These are phyloP conservation scores for Pseudodiploospora longispora DNA, from an alignment of 2,329 filamentous ascomycete genomes.

Conservation along the genomic window DNA sequence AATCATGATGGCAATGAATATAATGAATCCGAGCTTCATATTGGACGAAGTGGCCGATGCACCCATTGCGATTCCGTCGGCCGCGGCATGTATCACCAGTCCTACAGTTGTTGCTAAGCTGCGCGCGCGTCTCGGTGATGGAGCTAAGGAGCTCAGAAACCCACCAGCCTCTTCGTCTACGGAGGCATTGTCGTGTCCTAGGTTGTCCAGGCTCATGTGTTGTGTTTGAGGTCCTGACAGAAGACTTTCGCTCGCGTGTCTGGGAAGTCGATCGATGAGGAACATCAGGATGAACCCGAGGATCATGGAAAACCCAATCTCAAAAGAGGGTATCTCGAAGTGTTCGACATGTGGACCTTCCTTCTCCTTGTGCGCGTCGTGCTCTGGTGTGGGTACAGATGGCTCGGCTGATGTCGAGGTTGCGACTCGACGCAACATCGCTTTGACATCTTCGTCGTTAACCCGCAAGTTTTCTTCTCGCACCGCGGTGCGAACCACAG, in stretches of 20 bases:
- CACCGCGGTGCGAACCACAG: conserved; percentile 10
- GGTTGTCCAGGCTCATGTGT: conserved; percentile 81
- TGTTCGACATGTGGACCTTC: conserved; percentile 16
- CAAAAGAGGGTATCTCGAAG: conserved; percentile 53
- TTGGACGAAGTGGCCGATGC: conserved; percentile 73
- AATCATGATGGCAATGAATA: conserved; percentile 94
- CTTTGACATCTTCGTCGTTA: neutral
- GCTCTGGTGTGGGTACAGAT: conserved; percentile 2
- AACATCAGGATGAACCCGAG: conserved; percentile 95
- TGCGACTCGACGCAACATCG: conserved; percentile 2
- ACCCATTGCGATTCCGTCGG: conserved; percentile 92
- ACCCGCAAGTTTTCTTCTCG: neutral
- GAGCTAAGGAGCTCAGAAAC: conserved; percentile 51
- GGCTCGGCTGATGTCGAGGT: conserved; percentile 3
- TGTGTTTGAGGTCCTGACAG: conserved; percentile 61
- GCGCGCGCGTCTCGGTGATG: conserved; percentile 49
- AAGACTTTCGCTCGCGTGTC: conserved; percentile 58
- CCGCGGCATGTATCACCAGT: conserved; percentile 90
- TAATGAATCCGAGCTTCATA: conserved; percentile 74
- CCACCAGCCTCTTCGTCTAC: conserved; percentile 50
- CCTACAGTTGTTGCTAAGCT: conserved; percentile 81
- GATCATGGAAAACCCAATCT: conserved; percentile 80
- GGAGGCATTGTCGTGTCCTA: conserved; percentile 46
- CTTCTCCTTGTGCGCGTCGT: conserved; percentile 24
- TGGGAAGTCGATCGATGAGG: conserved; percentile 78